A percentile compares a stretch with the other conserved stretches of the same genome.
Conservation (phyloP, 768 basidiomycete species). For the Kwoniella botswanensis region DNA sequence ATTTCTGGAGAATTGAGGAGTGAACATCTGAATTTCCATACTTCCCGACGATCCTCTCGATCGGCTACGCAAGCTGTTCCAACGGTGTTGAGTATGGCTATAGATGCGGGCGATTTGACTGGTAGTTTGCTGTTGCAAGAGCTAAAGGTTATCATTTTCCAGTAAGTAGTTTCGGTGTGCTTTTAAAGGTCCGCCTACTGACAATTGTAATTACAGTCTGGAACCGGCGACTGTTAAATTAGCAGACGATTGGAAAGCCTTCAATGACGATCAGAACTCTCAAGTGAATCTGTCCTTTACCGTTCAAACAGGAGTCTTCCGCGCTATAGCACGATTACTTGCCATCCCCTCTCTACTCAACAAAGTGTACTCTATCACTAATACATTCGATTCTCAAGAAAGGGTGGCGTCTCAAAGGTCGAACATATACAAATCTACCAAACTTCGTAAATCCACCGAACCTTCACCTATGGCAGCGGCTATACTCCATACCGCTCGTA, state of each 20-base stretch:
- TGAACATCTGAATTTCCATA: constrained; percentile 42
- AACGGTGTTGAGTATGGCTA: constrained; percentile 44
- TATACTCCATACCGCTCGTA: constrained; percentile 48
- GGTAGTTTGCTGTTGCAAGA: constrained; percentile 43
- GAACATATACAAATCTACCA: constrained; percentile 38
- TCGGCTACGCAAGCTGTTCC: constrained; percentile 30
- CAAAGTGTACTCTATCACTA: constrained; percentile 40
- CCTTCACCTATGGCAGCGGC: constrained; percentile 46
- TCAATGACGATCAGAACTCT: constrained; percentile 20
- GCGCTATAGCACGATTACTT: constrained; percentile 49
- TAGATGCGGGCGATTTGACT: constrained; percentile 42
- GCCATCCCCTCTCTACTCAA: constrained; percentile 48
- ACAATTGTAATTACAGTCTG: constrained; percentile 30
- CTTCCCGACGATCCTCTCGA: constrained; percentile 41
- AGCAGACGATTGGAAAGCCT: constrained; percentile 54
- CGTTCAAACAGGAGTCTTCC: constrained; percentile 51
- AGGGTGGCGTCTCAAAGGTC: constrained; percentile 48
- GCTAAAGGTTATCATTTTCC: constrained; percentile 44
- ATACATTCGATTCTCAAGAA: constrained; percentile 40
- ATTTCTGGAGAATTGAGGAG: constrained; percentile 51
- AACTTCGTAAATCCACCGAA: constrained; percentile 35
- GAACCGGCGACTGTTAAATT: constrained; percentile 48
- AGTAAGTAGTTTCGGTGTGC: constrained; percentile 32
- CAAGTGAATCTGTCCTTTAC: constrained; percentile 51
- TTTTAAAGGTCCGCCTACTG: background rate